Conservation (phyloP, 225 moss, liverwort and hornwort genomes). For the Bryoerythrophyllum caledonicum region DNA sequence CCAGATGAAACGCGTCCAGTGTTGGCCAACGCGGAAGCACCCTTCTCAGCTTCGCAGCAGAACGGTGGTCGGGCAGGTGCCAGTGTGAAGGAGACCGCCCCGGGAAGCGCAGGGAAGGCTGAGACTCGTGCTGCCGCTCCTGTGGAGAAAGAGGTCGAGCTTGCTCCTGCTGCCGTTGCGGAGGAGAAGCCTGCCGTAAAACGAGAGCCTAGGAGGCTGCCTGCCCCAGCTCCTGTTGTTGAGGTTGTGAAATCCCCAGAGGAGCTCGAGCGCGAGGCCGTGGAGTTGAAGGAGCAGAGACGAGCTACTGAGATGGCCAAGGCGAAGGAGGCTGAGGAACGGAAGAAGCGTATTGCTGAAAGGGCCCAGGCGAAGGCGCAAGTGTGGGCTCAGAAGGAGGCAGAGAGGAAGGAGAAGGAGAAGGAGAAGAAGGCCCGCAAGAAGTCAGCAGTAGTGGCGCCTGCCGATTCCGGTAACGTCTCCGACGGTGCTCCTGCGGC, state of each 20-base stretch:
- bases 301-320: slow-evolving; percentile 73
- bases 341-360: slow-evolving; percentile 66
- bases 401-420: slow-evolving; percentile 74
- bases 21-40: not conserved
- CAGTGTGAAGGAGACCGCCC: not conserved
- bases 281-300: slow-evolving; percentile 64
- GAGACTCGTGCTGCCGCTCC: not conserved
- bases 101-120: not conserved
- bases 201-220: not conserved
- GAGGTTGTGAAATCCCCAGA: slow-evolving; percentile 32
- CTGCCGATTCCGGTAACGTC: slow-evolving; percentile 19
- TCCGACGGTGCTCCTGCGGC: slow-evolving; percentile 13
- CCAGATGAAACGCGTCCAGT: slow-evolving; percentile 59
- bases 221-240: slow-evolving; percentile 17
- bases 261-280: slow-evolving; percentile 51
- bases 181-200: slow-evolving; percentile 8
- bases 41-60: not conserved
- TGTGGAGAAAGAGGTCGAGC: not conserved
- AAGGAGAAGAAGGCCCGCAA: slow-evolving; percentile 60
- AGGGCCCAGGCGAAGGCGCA: slow-evolving; percentile 65
- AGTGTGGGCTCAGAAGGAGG: slow-evolving; percentile 73
- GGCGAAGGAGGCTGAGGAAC: slow-evolving; percentile 80
- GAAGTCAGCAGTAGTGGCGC: slow-evolving; percentile 39
- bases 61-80: too few species aligned
- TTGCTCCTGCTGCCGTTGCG: not conserved